Base-by-base conservation (phyloP, 768 basidiomycete genomes). In the Gyrodon lividus region DNA sequence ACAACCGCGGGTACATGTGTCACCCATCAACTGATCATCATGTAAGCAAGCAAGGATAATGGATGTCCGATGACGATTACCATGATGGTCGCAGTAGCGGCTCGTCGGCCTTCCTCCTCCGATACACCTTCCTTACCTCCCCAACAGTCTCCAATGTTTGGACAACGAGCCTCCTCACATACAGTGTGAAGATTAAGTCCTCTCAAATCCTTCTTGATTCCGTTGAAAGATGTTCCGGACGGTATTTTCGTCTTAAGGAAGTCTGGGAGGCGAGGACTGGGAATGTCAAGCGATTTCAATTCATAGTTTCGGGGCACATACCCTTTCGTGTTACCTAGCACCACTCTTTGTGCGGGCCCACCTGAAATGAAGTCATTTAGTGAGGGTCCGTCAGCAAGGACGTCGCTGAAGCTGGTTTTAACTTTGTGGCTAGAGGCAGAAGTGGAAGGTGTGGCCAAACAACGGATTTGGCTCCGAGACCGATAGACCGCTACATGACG, bases 131-230 rank as follows among this genome's bases (percentile, higher is more conserved):
- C 75, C 61, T 84, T 86, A 8, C 94, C 94, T 37, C 97, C 93
- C 97, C 97, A 99, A 63, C 97, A 99, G 64, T 98, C 96, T n/a
- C 96, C 97, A 50, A 99, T 98, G 63, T 99, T 99, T 0, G 97
- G 97, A 75, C 97, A 99, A 56, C 95, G 81, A 31, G 97, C 97
- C 68, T 99, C 97, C 70, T 99, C 97, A 63, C 97, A 99, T 2
- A 99, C 97, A 0, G 97, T 99, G 63, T 97, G 93, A 43, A 99
- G 75, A 7, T 82, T 82, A 2, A 99, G 79, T 2, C 95, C 96
- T 46, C 97, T 78, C 13, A 99, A 77, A 70, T 99, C 97, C 59
- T 87, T 90, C 80, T 96, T 98, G 57, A 99, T 98, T 63, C 84
- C 91, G 57, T 82, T 86, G 69, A 87, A 99, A 2, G 94, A 92